Evolutionary conservation across 257 asterid species (phyloP), one percentile per base, ranked within the genome.

Genomic region (Ligustrum vulgare): DNA sequence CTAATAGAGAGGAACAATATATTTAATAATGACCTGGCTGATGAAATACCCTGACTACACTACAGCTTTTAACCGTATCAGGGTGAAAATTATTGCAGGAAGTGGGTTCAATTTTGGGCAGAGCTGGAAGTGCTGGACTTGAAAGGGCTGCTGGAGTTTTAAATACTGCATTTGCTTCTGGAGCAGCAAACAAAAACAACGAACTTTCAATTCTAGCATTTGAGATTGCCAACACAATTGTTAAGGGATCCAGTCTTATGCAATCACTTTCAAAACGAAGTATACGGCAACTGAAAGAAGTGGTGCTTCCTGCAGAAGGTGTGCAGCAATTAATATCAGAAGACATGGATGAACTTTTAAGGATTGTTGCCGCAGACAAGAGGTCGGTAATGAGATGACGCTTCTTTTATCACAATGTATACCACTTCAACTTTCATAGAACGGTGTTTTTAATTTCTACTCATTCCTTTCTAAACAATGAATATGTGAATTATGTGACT

Each of bases 221-320:
- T 63, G 97, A 91, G 87, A 93, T 91, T 72, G 97, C 97, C 66
- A 91, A 91, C 83, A 91, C 97, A 25, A 88, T 91, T 43, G 96
- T 91, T 70, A 91, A 91, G 79, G 94, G 88, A 68, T 86, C 96
- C 47, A 87, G 72, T 71, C 90, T 91, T 75, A 81, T 89, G 89
- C 90, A 84, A 77, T 87, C 94, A 15, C 88, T 91, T 80, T 85
- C 97, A 54, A 74, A 63, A 37, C 83, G 87, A 81, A 87, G 89
- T 86, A 82, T 91, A 64, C 75, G 76, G 35, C 83, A 80, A 49
- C 82, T 91, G 64, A 84, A 78, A 73, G 96, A 89, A 22, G 91
- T 79, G 67, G 88, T 91, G 73, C 91, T 91, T 82, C 84, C 85
- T 67, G 82, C 91, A 65, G 87, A 92, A 80, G 90, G 91, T 69